Evolutionary conservation across 2,329 filamentous ascomycete genomes (phyloP), one percentile per base, ranked within the genome.

Genomic region (Xylariaceae sp.): DNA sequence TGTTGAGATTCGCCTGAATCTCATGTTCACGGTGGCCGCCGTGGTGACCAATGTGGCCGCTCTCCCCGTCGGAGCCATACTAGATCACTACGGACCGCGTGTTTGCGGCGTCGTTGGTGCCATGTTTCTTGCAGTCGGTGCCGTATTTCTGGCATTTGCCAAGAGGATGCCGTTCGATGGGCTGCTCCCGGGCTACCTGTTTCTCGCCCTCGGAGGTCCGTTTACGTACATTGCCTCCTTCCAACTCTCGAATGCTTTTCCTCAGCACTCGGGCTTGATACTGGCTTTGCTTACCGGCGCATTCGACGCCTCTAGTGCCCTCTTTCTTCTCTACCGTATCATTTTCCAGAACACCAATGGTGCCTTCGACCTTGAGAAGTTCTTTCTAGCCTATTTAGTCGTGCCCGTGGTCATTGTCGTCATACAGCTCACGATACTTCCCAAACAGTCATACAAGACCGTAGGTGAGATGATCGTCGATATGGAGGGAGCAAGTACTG

Each of bases 21-120:
- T 96, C 60, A 96, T 96, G 89, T 96, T 96, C 75, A 95, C 90
- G 6, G 81, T 91, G 39, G 91, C 91, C 12, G 91, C 90, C 13
- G 90, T 96, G 10, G 88, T 83, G 6, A 95, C 91, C 38, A 96
- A 96, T 63, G 87, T 96, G 12, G 89, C 85, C 39, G 91, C 92
- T 12, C 77, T 96, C 6, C 89, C 91, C 2, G 84, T 96, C 11
- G 92, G 92, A 42, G 89, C 89, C 2, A 87, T 96, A 42, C 80
- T 96, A 18, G 92, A 96, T 71, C 79, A 84, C 56, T 92, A 83
- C 64, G 92, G 92, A 1, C 92, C 92, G 13, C 81, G 88, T 50
- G 78, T 89, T 5, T 88, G 88, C 62, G 87, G 89, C 3, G 75
- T 91, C 18, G 79, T 87, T 51, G 90, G 88, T 45, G 84, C 83